phyloP scores from a whole-genome alignment of 2,329 filamentous ascomycete species.

The Colletotrichum brevisporum region DNA sequence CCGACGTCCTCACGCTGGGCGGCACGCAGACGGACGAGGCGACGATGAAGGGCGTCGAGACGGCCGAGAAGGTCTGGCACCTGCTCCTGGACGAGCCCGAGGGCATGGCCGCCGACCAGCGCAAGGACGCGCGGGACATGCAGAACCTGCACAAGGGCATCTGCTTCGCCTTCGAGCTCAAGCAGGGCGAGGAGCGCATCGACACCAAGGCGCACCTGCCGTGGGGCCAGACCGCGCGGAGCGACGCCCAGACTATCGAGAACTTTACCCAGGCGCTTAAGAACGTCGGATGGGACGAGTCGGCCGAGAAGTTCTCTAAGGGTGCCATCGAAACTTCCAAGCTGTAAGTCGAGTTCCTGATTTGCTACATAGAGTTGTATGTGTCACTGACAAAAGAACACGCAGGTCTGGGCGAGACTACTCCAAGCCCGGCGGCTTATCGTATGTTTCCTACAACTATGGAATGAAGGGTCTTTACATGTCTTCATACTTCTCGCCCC shows the following conservation, averaged over 20 bases:
- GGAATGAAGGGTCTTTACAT: constrained; percentile 27
- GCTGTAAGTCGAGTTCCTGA: constrained; percentile 12
- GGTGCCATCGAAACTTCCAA: constrained; percentile 12
- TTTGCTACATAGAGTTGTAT: neutral
- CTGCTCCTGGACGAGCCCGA: constrained; percentile 44
- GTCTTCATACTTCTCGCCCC: constrained; percentile 31
- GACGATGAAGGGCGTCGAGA: constrained; percentile 40
- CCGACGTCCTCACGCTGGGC: constrained; percentile 44
- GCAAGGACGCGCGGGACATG: constrained; percentile 37
- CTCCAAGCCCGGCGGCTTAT: constrained; percentile 24
- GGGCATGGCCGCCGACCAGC: constrained; percentile 30
- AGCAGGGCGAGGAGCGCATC: constrained; percentile 39
- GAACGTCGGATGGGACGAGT: constrained; percentile 21
- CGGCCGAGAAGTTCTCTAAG: constrained; percentile 16
- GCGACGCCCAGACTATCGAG: constrained; percentile 28
- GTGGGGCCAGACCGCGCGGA: constrained; percentile 29
- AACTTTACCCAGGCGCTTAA: constrained; percentile 25
- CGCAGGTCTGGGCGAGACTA: constrained; percentile 22
- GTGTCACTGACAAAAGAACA: neutral
- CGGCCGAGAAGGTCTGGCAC: constrained; percentile 45
- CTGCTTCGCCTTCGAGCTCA: constrained; percentile 45
- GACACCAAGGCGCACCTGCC: constrained; percentile 32
- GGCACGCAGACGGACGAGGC: constrained; percentile 43
- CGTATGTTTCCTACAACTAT: constrained; percentile 27
- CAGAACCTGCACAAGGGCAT: constrained; percentile 40